Evolutionary conservation across 768 basidiomycete species (phyloP).

Genomic region (Zangia roseola): DNA sequence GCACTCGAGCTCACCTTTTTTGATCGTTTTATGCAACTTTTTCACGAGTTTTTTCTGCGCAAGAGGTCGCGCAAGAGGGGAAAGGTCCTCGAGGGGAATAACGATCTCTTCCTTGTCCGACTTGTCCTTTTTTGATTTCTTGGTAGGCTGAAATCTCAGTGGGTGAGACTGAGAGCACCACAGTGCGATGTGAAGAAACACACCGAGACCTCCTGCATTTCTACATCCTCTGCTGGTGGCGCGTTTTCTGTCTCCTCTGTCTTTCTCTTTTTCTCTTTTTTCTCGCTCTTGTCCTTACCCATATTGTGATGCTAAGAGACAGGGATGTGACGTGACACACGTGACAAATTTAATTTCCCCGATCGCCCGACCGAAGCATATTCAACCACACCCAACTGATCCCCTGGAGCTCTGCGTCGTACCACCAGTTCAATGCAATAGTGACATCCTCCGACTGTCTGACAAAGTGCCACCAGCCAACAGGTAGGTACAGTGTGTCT

Average conservation of each 20-base stretch:
- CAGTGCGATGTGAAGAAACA: conserved; percentile 24
- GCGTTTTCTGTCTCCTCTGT: conserved; percentile 30
- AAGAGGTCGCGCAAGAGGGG: conserved; percentile 91
- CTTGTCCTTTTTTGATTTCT: conserved; percentile 67
- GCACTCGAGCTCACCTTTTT: conserved; percentile 59
- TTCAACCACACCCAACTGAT: conserved; percentile 68
- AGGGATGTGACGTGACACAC: conserved; percentile 19
- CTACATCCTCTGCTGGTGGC: conserved; percentile 44
- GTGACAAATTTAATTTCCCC: conserved; percentile 37
- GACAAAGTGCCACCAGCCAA: conserved; percentile 94
- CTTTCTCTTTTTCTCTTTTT: conserved; percentile 72
- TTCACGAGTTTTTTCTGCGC: conserved; percentile 92
- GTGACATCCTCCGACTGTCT: conserved; percentile 61
- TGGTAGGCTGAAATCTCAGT: conserved; percentile 38
- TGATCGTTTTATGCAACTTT: conserved; percentile 92
- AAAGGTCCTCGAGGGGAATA: conserved; percentile 77
- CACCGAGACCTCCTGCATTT: conserved; percentile 41
- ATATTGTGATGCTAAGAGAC: conserved; percentile 34
- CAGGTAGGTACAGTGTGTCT: conserved; percentile 85
- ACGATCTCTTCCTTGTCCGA: conserved; percentile 45
- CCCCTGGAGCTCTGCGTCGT: conserved; percentile 75
- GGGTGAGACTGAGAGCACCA: conserved; percentile 24
- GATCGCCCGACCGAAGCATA: conserved; percentile 47
- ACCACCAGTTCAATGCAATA: conserved; percentile 88
- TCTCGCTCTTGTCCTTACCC: conserved; percentile 76